Percentiles rank a stretch among this genome's conserved stretches.
Evolutionary conservation across 2,329 filamentous ascomycete genomes (phyloP).

Genomic region (Rhynchosporium graminicola): DNA sequence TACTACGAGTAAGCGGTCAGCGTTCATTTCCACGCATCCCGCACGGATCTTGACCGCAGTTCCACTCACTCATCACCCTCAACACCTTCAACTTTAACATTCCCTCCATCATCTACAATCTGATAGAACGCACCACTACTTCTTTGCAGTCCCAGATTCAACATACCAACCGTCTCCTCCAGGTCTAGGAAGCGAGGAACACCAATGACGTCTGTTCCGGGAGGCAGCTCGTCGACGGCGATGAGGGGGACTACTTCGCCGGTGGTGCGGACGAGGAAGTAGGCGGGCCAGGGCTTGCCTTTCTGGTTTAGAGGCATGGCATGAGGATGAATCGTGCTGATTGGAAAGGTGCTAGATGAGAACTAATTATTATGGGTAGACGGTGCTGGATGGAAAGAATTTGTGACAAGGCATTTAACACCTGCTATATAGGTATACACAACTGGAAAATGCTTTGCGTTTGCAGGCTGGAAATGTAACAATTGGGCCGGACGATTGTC

Average conservation of each 20-base stretch:
- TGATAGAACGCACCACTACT: slow-evolving; percentile 28
- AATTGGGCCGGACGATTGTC: not conserved
- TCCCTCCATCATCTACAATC: slow-evolving; percentile 13
- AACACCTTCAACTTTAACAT: not conserved
- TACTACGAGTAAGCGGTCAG: not conserved
- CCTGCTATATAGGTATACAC: too few relatives aligned
- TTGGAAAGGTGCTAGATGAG: not conserved
- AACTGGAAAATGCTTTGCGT: not conserved
- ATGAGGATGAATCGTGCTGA: slow-evolving; percentile 4
- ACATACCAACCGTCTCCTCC: slow-evolving; percentile 34
- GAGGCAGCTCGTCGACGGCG: slow-evolving; percentile 53
- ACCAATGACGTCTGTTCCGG: slow-evolving; percentile 39
- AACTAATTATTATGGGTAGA: not conserved
- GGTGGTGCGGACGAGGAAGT: slow-evolving; percentile 49
- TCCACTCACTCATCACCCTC: not conserved
- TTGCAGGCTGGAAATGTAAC: not conserved
- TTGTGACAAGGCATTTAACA: too few relatives aligned
- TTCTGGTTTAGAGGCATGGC: not conserved
- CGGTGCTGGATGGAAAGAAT: not conserved
- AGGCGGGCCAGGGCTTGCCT: slow-evolving; percentile 35
- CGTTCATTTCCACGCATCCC: not conserved
- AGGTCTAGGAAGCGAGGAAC: slow-evolving; percentile 43
- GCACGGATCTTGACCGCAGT: too few relatives aligned
- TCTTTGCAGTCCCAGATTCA: slow-evolving; percentile 36
- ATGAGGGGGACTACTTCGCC: slow-evolving; percentile 54